phyloP scores from a whole-genome alignment of 78 protist species.

The Dictyostelium brefeldianum region DNA sequence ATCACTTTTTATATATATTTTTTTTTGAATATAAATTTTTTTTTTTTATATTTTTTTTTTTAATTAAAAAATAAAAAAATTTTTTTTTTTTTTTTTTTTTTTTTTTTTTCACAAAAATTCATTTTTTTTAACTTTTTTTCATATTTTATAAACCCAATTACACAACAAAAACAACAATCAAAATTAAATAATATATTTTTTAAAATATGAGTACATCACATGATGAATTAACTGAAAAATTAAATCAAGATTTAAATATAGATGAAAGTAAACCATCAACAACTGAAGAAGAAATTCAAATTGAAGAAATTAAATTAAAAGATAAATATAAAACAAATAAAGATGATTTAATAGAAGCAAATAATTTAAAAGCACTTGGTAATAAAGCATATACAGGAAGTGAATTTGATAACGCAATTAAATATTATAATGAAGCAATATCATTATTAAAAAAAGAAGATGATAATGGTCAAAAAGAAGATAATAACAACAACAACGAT shows the following conservation, averaged over 20 bases:
- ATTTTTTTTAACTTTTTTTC: not conserved
- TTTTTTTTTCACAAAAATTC: not conserved
- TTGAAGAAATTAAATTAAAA: conserved; percentile 29
- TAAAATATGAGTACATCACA: not conserved
- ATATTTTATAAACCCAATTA: not conserved
- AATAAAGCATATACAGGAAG: conserved; percentile 34
- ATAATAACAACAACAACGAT: not conserved
- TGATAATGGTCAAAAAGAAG: not conserved
- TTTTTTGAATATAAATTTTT: too few relatives aligned
- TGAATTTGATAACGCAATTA: conserved; percentile 48
- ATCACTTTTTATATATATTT: too few relatives aligned
- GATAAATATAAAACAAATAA: conserved; percentile 41
- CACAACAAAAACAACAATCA: not conserved
- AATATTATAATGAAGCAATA: conserved; percentile 65
- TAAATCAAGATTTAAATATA: conserved; percentile 2
- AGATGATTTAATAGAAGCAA: conserved; percentile 46
- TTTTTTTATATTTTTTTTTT: too few relatives aligned
- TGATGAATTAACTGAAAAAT: not conserved
- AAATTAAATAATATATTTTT: not conserved
- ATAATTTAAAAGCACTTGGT: conserved; percentile 45
- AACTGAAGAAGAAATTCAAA: not conserved
- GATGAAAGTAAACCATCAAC: not conserved
- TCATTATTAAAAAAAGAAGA: conserved; percentile 9
- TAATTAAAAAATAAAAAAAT: too few relatives aligned
- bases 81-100: not conserved